Conservation (phyloP, 768 basidiomycete species). For the Pleurotus citrinopileatus region DNA sequence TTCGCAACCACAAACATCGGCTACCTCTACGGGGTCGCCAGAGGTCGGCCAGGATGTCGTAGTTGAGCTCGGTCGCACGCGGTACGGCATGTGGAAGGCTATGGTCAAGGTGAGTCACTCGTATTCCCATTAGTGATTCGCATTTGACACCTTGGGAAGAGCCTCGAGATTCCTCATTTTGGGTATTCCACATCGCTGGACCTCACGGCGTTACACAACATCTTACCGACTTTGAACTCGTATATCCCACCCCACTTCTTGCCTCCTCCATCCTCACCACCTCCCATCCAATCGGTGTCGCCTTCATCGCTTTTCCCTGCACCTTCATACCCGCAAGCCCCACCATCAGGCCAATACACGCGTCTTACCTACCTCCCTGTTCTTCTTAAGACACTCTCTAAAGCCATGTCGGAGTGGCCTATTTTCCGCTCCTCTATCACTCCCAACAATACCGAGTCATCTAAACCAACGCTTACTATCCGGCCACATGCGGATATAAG, state of each 20-base stretch:
- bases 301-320: slow-evolving; percentile 36
- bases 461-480: slow-evolving; percentile 68
- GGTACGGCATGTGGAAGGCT: slow-evolving; percentile 86
- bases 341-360: slow-evolving; percentile 52
- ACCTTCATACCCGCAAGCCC: slow-evolving; percentile 40
- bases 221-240: slow-evolving; percentile 63
- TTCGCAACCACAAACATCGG: slow-evolving; percentile 14
- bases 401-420: slow-evolving; percentile 82
- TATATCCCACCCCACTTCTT: slow-evolving; percentile 64
- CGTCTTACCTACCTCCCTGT: slow-evolving; percentile 81
- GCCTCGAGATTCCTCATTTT: slow-evolving; percentile 84
- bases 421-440: slow-evolving; percentile 77
- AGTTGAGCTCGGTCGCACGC: slow-evolving; percentile 72
- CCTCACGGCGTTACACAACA: slow-evolving; percentile 61
- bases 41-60: slow-evolving; percentile 42
- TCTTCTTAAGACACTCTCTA: slow-evolving; percentile 78
- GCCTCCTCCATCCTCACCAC: slow-evolving; percentile 19
- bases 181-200: slow-evolving; percentile 81
- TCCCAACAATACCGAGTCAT: slow-evolving; percentile 22
- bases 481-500: slow-evolving; percentile 74
- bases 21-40: slow-evolving; percentile 6
- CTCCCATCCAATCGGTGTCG: slow-evolving; percentile 27
- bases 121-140: neutral
- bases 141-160: slow-evolving; percentile 39
- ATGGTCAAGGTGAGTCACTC: slow-evolving; percentile 67